Base-by-base conservation (phyloP, 805 yeast genomes). In the Huiozyma naganishii region DNA sequence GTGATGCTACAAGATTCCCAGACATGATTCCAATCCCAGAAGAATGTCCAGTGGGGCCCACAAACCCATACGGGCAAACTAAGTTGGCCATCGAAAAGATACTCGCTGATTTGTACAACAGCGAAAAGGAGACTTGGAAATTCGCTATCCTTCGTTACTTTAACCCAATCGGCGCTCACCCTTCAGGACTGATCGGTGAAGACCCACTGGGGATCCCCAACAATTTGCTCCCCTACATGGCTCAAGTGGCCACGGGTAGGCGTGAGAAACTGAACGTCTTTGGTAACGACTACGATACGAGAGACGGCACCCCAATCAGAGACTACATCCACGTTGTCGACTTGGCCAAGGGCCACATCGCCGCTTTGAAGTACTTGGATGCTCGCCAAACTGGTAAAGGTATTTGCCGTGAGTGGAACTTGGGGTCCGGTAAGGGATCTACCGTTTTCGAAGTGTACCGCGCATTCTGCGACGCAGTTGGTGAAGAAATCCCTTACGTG, bases 151-250 rank as follows among this genome's bases (percentile, higher is more conserved):
- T 85, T 54, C 72, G 92, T 45, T 85, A 83, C 64, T 84, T 83
- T 68, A 83, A 84, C 57, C 92, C 94, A 32, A 81, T 83, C 51
- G 94, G 94, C 34, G 90, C 92, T 12, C 94, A 84, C 58, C 84
- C 89, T 3, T 76, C 86, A 2, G 92, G 92, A 9, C 63, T 77
- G 32, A 70, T 84, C 47, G 94, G 94, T 34, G 94, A 85, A 56
- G 89, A 83, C 58, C 89, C 89, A 6, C 67, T 75, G 47, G 89
- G 89, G 10, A 70, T 77, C 41, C 90, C 94, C 40, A 82, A 81
- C 64, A 83, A 84, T 53, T 64, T 84, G 52, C 67, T 85, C 50
- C 92, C 92, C 4, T 79, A 67, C 58, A 68, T 84, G 57, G 84
- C 88, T 3, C 87, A 83, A 60, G 89, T 83, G 8, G 90, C 90